Conservation (phyloP, 2,329 filamentous ascomycete species). For the Apiospora rasikravindrae region DNA sequence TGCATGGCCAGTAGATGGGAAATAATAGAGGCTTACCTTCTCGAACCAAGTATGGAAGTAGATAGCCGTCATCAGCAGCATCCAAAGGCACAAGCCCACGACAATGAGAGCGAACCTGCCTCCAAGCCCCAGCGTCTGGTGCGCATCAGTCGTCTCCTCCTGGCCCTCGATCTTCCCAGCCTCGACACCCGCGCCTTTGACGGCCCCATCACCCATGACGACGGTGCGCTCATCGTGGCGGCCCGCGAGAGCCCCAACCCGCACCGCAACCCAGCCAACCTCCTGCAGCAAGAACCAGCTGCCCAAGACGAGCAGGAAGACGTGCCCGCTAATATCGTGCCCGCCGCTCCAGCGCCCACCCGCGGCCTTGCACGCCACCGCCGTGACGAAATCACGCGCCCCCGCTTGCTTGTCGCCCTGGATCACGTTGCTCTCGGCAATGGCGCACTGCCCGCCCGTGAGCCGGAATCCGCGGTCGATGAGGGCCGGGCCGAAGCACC, state of each 20-base stretch:
- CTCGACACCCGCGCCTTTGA: slow-evolving; percentile 64
- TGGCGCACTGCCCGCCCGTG: slow-evolving; percentile 84
- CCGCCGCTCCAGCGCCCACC: slow-evolving; percentile 91
- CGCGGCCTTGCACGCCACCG: slow-evolving; percentile 79
- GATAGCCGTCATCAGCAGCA: slow-evolving; percentile 97
- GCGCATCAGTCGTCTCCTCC: slow-evolving; percentile 29
- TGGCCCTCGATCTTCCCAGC: slow-evolving; percentile 31
- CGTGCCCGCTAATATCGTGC: slow-evolving; percentile 94
- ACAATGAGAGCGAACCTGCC: slow-evolving; percentile 66
- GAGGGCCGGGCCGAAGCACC: slow-evolving; percentile 91
- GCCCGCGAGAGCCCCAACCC: slow-evolving; percentile 46
- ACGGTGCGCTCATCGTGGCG: slow-evolving; percentile 68
- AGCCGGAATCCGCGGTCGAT: slow-evolving; percentile 90
- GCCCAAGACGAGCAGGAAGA: slow-evolving; percentile 87
- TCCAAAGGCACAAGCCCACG: slow-evolving; percentile 81
- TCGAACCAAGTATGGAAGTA: slow-evolving; percentile 99
- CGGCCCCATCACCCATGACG: slow-evolving; percentile 69
- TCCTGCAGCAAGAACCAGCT: slow-evolving; percentile 84
- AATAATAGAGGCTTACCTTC: slow-evolving; percentile 66
- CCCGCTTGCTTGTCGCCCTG: slow-evolving; percentile 46
- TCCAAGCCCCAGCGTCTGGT: slow-evolving; percentile 49
- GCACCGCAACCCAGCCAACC: slow-evolving; percentile 63
- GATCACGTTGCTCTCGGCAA: slow-evolving; percentile 53
- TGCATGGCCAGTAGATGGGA: neutral
- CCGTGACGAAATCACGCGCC: slow-evolving; percentile 63